Evolutionary conservation across 2,329 filamentous ascomycete genomes (phyloP), one percentile per base, ranked within the genome.

Genomic region (Monosporascus sp.): DNA sequence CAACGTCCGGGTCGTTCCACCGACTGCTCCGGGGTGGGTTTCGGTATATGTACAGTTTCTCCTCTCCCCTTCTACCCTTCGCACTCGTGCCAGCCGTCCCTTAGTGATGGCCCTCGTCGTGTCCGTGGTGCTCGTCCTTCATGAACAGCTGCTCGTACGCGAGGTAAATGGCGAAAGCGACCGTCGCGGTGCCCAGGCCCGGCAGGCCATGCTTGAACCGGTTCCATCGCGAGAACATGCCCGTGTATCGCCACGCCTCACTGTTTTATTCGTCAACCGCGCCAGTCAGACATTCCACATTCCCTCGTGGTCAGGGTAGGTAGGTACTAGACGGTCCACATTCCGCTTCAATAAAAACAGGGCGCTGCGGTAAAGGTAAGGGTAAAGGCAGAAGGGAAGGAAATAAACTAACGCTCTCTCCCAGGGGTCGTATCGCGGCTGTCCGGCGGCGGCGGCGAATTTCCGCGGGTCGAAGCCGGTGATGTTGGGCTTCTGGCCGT

Each of bases 241-340:
- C 94, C 37, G 82, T 86, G 79, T 96, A 97, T 74, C 94, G 84
- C 94, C 94, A 99, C 69, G 89, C 82, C 78, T 99, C 94, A 69
- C 94, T 99, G 70, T 60, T n/a, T 38, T 17, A 26, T 26, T 24
- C 9, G 53, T 15, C 31, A 55, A 41, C 44, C 28, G 20, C 47
- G 50, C 59, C 46, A 59, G 57, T 40, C 26, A 52, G 3, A n/a
- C 7, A 40, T 18, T 7, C 1, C 9, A 1, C 7, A 7, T 40
- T 7, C 37, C 3, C 3, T 40, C 8, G 17, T 44, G 20, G 11
- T 28, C 28, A 8, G 9, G 28, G 9, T 11, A 11, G 28, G 4
- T 11, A 31, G 28, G 11, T 7, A 11, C 28, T 31, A 4, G 28
- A 11, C 9, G 3, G 28, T 7, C 28, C 28, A 31, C 28, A 11